A percentile compares a stretch with the other conserved stretches of the same genome.
Evolutionary conservation across 495 filamentous ascomycete species (phyloP).

Genomic region (Glutinoglossum americanum): DNA sequence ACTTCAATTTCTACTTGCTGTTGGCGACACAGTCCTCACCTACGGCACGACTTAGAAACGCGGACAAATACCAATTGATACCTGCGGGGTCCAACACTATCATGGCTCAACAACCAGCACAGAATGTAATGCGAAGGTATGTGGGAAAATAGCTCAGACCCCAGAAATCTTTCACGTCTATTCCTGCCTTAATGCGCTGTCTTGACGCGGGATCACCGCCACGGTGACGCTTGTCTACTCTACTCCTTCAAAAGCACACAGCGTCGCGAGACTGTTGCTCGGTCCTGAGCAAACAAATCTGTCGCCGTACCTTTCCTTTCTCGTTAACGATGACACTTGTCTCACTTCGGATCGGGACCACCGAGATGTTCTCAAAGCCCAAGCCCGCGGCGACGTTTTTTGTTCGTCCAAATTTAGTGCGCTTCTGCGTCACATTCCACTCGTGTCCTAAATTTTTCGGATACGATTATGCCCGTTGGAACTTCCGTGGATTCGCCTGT

Average conservation of each 20-base stretch:
- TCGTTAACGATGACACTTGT: background rate
- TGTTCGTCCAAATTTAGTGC: background rate
- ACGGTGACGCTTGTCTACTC: background rate
- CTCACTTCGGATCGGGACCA: slow-evolving; percentile 1
- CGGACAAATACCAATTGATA: background rate
- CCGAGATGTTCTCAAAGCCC: background rate
- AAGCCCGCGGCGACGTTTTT: background rate
- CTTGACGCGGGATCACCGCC: background rate
- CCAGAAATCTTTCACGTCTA: slow-evolving; percentile 4
- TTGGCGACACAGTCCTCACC: slow-evolving; percentile 5
- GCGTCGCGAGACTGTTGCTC: background rate
- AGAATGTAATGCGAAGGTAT: slow-evolving; percentile 58
- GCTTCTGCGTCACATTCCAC: background rate
- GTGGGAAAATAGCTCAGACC: slow-evolving; percentile 8
- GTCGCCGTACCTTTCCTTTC: background rate
- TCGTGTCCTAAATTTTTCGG: background rate
- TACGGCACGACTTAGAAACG: slow-evolving; percentile 9
- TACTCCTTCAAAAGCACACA: background rate
- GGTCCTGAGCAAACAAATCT: background rate
- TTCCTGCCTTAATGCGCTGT: background rate
- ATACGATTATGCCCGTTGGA: background rate
- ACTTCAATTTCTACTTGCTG: slow-evolving; percentile 2
- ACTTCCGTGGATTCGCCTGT: background rate
- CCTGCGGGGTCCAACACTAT: background rate
- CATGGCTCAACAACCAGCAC: slow-evolving; percentile 8